These are phyloP conservation scores for Russula earlei DNA, from an alignment of 768 basidiomycete species.

Conservation along the genomic window DNA sequence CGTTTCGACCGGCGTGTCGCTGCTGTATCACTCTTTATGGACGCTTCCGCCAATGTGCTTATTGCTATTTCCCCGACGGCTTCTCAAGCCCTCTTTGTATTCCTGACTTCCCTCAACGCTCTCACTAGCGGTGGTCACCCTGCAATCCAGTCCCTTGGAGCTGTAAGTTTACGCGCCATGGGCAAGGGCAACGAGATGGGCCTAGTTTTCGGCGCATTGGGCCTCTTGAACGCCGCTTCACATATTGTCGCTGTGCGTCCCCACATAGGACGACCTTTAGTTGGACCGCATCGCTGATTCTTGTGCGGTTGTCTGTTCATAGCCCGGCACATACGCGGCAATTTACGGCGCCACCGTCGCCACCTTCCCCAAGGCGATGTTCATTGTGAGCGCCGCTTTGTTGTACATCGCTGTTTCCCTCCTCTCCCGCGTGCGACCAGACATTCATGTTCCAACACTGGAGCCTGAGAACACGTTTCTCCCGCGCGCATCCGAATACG, in stretches of 20 bases:
- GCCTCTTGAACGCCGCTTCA: constrained; percentile 16
- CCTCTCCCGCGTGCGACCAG: constrained; percentile 17
- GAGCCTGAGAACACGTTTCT: constrained; percentile 1
- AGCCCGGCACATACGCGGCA: constrained; percentile 20
- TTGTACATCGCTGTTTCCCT: constrained; percentile 14
- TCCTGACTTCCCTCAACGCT: constrained; percentile 18
- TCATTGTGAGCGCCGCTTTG: constrained; percentile 14
- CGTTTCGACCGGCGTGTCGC: constrained; percentile 18
- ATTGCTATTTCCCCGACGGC: constrained; percentile 17
- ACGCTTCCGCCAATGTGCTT: constrained; percentile 19
- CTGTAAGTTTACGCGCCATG: constrained; percentile 20
- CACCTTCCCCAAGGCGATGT: constrained; percentile 17
- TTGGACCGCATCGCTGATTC: background rate
- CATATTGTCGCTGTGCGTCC: constrained; percentile 19
- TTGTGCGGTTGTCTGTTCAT: background rate
- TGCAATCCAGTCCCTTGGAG: constrained; percentile 20
- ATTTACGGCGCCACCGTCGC: constrained; percentile 19
- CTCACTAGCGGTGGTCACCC: constrained; percentile 19
- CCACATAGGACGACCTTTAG: background rate
- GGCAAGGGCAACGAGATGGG: constrained; percentile 19
- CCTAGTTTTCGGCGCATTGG: constrained; percentile 20
- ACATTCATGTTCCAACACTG: constrained; percentile 10
- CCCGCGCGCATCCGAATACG: background rate
- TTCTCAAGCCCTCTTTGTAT: constrained; percentile 20
- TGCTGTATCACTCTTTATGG: constrained; percentile 18